Evolutionary conservation across 768 basidiomycete species (phyloP), one percentile per base, ranked within the genome.

Genomic region (Pleurotus eryngii): DNA sequence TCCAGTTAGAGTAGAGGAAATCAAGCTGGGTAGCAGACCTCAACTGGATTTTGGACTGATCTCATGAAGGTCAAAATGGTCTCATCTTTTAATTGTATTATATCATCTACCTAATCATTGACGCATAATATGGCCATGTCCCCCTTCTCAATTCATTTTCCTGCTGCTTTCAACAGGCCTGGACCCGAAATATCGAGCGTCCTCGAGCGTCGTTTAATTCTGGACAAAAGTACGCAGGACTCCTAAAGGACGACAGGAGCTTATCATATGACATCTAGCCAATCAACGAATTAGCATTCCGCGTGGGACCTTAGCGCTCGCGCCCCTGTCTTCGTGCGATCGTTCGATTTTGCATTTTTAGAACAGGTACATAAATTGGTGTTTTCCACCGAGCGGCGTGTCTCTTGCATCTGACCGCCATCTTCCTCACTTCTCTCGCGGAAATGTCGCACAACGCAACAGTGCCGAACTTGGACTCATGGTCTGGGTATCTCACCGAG

Each of bases 401-500:
- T 18, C 39, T 9, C 20, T 24, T 18, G 20, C 39, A 24, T 20
- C 51, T 38, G 42, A 39, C 51, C 51, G n/a, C 22, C 20, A 18
- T 22, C 37, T 38, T 39, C 27, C n/a, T 39, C n/a, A n/a, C 51
- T 37, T 24, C 51, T 42, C 27, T 42, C 7, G 15, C 42, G 27
- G 38, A 37, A 54, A 54, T 54, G 51, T 54, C 51, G 11, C 50
- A 69, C 54, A 80, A 80, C 64, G 65, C 68, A 66, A 71, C 76
- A 1, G 59, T 73, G 45, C 72, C 78, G 24, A 58, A 72, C 61
- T 62, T 68, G 11, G 76, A 80, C 60, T 70, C 66, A 24, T 81
- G 79, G 79, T 71, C 76, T 3, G 74, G 73, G 47, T 79, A 76
- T 51, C 64, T 81, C 3, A 67, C 69, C 5, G 70, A 76, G 20